phyloP scores from a whole-genome alignment of 2,329 filamentous ascomycete species.

The Diaporthe citriasiana region DNA sequence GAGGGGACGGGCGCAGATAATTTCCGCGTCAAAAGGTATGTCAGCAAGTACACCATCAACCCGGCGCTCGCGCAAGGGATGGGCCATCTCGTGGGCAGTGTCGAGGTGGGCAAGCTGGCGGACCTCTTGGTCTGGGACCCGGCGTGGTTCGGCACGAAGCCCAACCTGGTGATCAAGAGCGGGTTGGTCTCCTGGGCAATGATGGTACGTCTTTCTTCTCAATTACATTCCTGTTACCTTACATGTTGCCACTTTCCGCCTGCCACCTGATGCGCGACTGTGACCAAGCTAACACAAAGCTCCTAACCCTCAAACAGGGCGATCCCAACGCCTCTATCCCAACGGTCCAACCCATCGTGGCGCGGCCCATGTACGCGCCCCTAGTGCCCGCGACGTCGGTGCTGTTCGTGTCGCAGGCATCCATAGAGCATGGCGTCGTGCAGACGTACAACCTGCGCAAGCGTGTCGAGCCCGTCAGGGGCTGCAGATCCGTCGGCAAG shows the following conservation, averaged over 20 bases:
- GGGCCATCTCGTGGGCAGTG: conserved; percentile 85
- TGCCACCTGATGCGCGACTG: background rate
- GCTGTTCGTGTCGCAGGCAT: conserved; percentile 84
- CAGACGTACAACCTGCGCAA: conserved; percentile 82
- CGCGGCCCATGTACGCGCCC: conserved; percentile 88
- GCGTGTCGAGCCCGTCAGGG: conserved; percentile 83
- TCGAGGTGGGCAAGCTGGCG: conserved; percentile 91
- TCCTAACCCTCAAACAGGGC: conserved; percentile 63
- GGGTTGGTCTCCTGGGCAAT: conserved; percentile 86
- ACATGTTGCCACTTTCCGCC: background rate
- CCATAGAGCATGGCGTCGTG: conserved; percentile 76
- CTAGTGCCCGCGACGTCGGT: conserved; percentile 80
- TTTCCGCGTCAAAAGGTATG: conserved; percentile 90
- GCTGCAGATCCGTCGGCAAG: conserved; percentile 82
- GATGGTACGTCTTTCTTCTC: conserved; percentile 73
- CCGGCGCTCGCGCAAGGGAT: conserved; percentile 93
- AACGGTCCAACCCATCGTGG: conserved; percentile 86
- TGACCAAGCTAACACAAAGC: conserved; percentile 8
- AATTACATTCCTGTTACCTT: conserved; percentile 8
- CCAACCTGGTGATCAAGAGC: conserved; percentile 84
- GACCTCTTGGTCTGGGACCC: conserved; percentile 92
- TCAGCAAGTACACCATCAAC: conserved; percentile 97
- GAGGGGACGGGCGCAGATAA: conserved; percentile 86
- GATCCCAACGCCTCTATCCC: conserved; percentile 89
- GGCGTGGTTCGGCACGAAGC: conserved; percentile 89